Evolutionary conservation across 805 yeast genomes (phyloP).

Genomic region (Candida easanensis): DNA sequence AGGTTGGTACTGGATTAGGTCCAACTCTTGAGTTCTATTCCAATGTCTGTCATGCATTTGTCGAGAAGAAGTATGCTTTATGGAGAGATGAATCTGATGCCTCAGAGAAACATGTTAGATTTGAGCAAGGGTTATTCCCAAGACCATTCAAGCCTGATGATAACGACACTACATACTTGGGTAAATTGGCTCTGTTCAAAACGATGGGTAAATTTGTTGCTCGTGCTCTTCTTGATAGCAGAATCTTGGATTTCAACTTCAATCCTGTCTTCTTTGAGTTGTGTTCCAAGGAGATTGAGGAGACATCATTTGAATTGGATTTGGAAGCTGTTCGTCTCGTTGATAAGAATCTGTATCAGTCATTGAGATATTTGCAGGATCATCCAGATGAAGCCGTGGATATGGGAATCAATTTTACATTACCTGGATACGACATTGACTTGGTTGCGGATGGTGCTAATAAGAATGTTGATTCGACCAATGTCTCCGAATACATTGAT

Average conservation of each 20-base stretch:
- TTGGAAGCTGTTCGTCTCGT: constrained; percentile 39
- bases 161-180: constrained; percentile 36
- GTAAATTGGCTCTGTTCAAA: constrained; percentile 51
- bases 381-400: constrained; percentile 45
- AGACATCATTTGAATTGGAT: constrained; percentile 13
- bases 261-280: constrained; percentile 67
- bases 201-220: constrained; percentile 83
- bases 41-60: constrained; percentile 70
- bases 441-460: constrained; percentile 56
- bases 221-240: constrained; percentile 80
- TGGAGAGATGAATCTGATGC: constrained; percentile 53
- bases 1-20: constrained; percentile 95
- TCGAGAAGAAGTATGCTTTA: constrained; percentile 50
- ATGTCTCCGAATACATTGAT: constrained; percentile 54
- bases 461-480: constrained; percentile 43
- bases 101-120: constrained; percentile 37
- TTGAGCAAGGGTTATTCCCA: constrained; percentile 68
- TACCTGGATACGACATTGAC: constrained; percentile 74
- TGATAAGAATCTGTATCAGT: constrained; percentile 57
- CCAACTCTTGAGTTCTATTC: constrained; percentile 95
- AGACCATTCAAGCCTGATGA: constrained; percentile 43
- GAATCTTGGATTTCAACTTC: constrained; percentile 81
- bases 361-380: constrained; percentile 49
- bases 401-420: constrained; percentile 59
- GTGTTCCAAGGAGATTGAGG: constrained; percentile 38